A percentile compares a stretch with the other conserved stretches of the same genome.
phyloP scores from a whole-genome alignment of 352 stramenopile genomes.

The Elongisporangium senticosum region DNA sequence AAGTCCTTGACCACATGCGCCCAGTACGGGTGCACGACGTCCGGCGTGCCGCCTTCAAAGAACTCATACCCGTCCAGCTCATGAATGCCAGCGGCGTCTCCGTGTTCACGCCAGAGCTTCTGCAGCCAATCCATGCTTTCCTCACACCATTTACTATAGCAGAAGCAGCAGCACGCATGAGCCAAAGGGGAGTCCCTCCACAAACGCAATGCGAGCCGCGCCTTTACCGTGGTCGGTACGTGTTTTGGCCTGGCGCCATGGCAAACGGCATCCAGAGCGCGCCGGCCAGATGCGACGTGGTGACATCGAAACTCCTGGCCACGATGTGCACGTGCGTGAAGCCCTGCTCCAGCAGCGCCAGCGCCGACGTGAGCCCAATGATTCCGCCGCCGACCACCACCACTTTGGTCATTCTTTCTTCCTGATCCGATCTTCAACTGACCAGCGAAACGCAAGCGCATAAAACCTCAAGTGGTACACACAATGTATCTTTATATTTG shows the following conservation, averaged over 20 bases:
- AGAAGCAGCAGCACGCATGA: background rate
- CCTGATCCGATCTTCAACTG: background rate
- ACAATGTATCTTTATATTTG: background rate
- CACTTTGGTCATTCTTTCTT: slow-evolving; percentile 10
- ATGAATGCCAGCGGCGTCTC: slow-evolving; percentile 46
- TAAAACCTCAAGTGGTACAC: background rate
- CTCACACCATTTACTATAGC: slow-evolving; percentile 54
- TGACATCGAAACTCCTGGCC: slow-evolving; percentile 43
- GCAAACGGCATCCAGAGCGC: slow-evolving; percentile 74
- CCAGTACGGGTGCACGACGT: slow-evolving; percentile 59
- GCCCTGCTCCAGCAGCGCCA: slow-evolving; percentile 52
- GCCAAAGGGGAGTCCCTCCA: background rate
- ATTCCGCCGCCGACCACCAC: slow-evolving; percentile 64
- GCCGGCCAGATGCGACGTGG: slow-evolving; percentile 62
- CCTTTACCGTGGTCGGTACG: slow-evolving; percentile 30
- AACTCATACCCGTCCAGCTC: slow-evolving; percentile 44
- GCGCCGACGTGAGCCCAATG: slow-evolving; percentile 57
- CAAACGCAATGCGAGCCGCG: background rate
- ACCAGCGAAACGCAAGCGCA: background rate
- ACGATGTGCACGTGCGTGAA: slow-evolving; percentile 42
- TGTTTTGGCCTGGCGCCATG: slow-evolving; percentile 26
- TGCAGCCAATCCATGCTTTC: slow-evolving; percentile 55
- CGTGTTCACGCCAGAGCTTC: slow-evolving; percentile 28
- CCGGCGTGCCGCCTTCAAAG: slow-evolving; percentile 21
- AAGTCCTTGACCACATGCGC: slow-evolving; percentile 59